Conservation (phyloP, 2,329 filamentous ascomycete species). For the Cercospora beticola region DNA sequence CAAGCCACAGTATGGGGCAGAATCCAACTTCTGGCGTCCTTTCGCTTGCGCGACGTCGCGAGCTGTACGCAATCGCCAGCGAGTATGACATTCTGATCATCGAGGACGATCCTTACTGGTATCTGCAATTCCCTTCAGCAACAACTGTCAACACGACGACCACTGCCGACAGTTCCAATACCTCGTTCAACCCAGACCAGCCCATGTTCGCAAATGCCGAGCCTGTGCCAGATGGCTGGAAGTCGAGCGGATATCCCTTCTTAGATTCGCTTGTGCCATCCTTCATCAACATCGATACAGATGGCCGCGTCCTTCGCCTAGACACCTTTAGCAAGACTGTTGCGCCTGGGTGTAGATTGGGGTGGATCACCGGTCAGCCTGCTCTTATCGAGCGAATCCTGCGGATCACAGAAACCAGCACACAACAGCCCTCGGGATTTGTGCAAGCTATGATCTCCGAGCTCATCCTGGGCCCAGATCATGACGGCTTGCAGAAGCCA, state of each 20-base stretch:
- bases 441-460: conserved; percentile 80
- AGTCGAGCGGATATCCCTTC: conserved; percentile 69
- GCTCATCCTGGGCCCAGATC: conserved; percentile 70
- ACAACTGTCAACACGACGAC: conserved; percentile 42
- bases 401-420: conserved; percentile 73
- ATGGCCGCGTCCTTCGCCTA: conserved; percentile 83
- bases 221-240: conserved; percentile 49
- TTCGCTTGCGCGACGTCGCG: conserved; percentile 68
- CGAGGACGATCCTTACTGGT: conserved; percentile 94
- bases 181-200: conserved; percentile 33
- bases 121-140: conserved; percentile 81
- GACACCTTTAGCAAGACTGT: conserved; percentile 95
- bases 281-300: conserved; percentile 75
- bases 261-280: conserved; percentile 81
- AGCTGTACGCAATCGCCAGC: conserved; percentile 77
- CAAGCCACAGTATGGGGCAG: conserved; percentile 67
- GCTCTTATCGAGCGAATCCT: conserved; percentile 70
- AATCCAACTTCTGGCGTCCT: conserved; percentile 81
- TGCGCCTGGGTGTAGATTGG: conserved; percentile 82
- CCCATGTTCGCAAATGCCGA: conserved; percentile 47
- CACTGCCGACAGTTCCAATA: conserved; percentile 30
- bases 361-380: conserved; percentile 87
- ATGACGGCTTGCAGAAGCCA: conserved; percentile 47
- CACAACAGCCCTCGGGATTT: conserved; percentile 85
- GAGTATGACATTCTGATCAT: conserved; percentile 86